Evolutionary conservation across 2,329 filamentous ascomycete genomes (phyloP).

Genomic region (Ascochyta viciae-villosae): DNA sequence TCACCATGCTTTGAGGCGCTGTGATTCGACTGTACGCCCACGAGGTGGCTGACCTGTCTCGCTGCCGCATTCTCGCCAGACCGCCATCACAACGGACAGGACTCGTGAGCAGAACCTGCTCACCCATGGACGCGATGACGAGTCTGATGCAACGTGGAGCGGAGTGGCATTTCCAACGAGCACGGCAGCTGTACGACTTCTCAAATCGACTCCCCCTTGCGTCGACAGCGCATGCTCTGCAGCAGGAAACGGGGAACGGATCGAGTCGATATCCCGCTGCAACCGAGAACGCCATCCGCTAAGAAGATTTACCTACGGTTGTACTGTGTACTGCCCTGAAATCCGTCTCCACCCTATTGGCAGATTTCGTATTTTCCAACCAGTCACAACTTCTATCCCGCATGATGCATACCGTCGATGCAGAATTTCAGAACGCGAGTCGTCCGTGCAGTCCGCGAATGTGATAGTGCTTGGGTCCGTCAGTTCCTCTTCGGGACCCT

Average conservation of each 20-base stretch:
- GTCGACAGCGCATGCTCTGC: constrained; percentile 12
- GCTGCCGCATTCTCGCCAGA: constrained; percentile 19
- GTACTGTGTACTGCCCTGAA: constrained; percentile 23
- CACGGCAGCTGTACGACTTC: constrained; percentile 3
- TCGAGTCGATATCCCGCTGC: constrained; percentile 40
- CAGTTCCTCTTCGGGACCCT: constrained; percentile 30
- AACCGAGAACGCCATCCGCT: constrained; percentile 45
- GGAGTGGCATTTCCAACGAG: constrained; percentile 1
- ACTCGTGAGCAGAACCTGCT: constrained; percentile 12
- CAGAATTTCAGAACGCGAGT: constrained; percentile 26
- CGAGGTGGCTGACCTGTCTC: constrained; percentile 33
- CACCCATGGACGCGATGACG: constrained; percentile 6
- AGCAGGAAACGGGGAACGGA: constrained; percentile 20
- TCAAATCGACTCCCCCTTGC: constrained; percentile 8
- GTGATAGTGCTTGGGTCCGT: constrained; percentile 38
- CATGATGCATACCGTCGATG: constrained; percentile 29
- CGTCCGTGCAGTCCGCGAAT: constrained; percentile 32
- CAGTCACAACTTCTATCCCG: constrained; percentile 37
- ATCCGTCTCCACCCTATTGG: constrained; percentile 34
- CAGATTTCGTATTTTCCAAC: constrained; percentile 25
- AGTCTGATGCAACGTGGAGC: constrained; percentile 4
- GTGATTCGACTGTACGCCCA: constrained; percentile 37
- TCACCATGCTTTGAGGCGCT: constrained; percentile 15
- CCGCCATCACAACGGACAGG: constrained; percentile 11
- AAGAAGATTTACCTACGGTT: constrained; percentile 26